Conservation (phyloP, 495 filamentous ascomycete genomes). For the Tuber calosporum region DNA sequence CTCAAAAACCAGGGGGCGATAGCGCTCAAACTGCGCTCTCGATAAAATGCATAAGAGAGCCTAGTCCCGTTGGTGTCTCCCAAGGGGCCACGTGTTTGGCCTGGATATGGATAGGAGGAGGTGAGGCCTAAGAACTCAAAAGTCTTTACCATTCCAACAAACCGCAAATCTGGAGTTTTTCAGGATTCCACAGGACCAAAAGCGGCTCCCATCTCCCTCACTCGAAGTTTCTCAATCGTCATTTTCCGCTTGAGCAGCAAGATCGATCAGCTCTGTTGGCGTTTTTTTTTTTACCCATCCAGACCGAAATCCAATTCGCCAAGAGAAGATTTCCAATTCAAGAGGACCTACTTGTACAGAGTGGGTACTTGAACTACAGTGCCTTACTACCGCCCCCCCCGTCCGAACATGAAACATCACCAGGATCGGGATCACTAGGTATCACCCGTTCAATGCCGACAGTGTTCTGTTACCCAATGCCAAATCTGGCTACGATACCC, state of each 20-base stretch:
- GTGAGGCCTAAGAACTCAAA: not conserved
- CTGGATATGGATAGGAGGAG: not conserved
- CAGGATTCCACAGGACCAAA: not conserved
- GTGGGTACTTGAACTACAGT: not conserved
- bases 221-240: not conserved
- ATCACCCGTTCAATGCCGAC: not conserved
- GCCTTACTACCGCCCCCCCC: not conserved
- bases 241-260: not conserved
- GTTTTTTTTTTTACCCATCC: no score
- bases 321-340: not conserved
- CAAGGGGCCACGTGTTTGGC: not conserved
- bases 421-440: not conserved
- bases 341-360: not conserved
- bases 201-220: not conserved
- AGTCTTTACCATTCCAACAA: no score
- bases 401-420: not conserved
- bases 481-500: not conserved
- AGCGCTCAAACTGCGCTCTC: not conserved
- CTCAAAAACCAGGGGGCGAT: not conserved
- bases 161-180: not conserved
- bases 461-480: not conserved
- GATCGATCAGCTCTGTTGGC: no score
- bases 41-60: not conserved
- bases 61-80: not conserved
- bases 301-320: not conserved